Evolutionary conservation across 176 grass and related monocot genomes (phyloP).

Genomic region (Musa schizocarpa): DNA sequence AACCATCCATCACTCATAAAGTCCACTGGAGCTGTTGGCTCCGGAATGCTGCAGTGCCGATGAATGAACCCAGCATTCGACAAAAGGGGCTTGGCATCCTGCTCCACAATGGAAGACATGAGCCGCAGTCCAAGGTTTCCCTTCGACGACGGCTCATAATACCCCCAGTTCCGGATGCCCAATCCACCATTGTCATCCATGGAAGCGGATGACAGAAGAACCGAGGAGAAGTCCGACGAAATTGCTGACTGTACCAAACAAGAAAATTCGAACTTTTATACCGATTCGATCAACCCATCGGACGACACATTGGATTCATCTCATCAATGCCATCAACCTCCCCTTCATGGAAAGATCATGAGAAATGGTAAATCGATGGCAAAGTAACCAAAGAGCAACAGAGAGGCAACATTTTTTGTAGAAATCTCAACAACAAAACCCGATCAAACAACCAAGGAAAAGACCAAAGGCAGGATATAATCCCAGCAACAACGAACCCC

Average conservation of each 20-base stretch:
- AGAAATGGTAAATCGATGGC: neutral
- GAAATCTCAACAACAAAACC: neutral
- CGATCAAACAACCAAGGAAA: neutral
- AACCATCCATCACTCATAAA: constrained; percentile 17
- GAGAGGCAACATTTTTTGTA: neutral
- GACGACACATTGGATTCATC: constrained; percentile 2
- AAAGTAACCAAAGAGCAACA: neutral
- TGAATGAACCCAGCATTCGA: constrained; percentile 3
- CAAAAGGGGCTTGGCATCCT: constrained; percentile 4
- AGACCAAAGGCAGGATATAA: neutral
- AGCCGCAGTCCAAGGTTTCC: constrained; percentile 19
- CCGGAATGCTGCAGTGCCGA: neutral
- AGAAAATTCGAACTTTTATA: neutral
- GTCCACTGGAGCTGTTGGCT: constrained; percentile 12
- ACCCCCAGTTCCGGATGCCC: constrained; percentile 16
- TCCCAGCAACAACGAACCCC: neutral
- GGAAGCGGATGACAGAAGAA: neutral
- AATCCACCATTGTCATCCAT: constrained; percentile 17
- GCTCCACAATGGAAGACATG: constrained; percentile 14
- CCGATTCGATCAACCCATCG: neutral
- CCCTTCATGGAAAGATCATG: neutral
- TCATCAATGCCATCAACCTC: neutral
- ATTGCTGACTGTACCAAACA: neutral
- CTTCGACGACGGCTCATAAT: constrained; percentile 8
- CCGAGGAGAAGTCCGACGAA: neutral